Base-by-base conservation (phyloP, 768 basidiomycete genomes). In the Suillus placidus region DNA sequence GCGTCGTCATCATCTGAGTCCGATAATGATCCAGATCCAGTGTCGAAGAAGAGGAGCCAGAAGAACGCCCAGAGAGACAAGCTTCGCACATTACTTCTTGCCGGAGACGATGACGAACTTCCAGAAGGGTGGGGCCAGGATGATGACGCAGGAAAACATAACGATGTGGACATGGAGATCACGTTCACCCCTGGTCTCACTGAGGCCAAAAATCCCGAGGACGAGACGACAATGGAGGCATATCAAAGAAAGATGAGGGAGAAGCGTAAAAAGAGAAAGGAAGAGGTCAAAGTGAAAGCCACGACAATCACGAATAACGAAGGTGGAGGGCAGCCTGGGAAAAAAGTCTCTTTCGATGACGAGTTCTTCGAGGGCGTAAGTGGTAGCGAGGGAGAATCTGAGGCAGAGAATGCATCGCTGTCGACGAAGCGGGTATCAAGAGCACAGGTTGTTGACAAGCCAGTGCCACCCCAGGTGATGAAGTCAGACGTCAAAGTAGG, bases 171-270 rank as follows among this genome's bases (percentile, higher is more conserved):
- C 64, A 92, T 99, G 92, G 91, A 98, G 79, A 91, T 99, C 72
- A 98, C 97, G 0, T 99, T 99, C 76, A 89, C 86, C 18, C 94
- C 97, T 2, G 97, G 90, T 6, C 80, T 99, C 45, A 88, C 82
- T 64, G 85, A 82, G 58, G 74, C 77, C 67, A 84, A 82, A 69
- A 80, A 75, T 23, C 81, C 80, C 18, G 82, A 83, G 61, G 86
- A 93, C n/a, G 90, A 97, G 80, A 98, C 92, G 6, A 93, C 94
- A 2, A 77, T 99, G 40, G 94, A 96, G 73, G 88, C 80, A 71
- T 99, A 99, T 77, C 90, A 93, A 76, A 81, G 91, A 68, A 95
- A 95, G 79, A 87, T 91, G 84, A 90, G 85, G 77, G 95, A 98
- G 79, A 96, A 94, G 81, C 84, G 88, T 77, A 89, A 88, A 78